Base-by-base conservation (phyloP, 805 yeast species). In the Lachancea waltii region DNA sequence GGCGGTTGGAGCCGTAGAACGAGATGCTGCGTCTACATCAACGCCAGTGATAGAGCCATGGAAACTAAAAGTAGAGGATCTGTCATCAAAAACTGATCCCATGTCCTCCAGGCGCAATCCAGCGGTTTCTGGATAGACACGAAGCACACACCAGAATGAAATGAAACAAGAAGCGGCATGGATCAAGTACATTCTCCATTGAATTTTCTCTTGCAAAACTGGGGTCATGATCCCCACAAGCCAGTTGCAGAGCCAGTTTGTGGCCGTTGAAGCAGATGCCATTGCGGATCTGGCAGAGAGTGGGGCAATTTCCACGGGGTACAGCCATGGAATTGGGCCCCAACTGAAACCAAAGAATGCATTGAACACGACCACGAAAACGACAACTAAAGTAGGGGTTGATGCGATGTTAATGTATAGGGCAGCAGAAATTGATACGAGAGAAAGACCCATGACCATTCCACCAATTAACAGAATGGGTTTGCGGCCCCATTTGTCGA, bases 261-360 rank as follows among this genome's bases (percentile, higher is more conserved):
- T 75, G 1, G 95, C 95, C 1, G 96, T 87, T 0, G 95, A 81
- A 45, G 85, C 65, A 2, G 95, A 85, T 0, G 95, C 94, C 42
- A 95, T 95, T 50, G 86, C 83, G 3, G 95, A 85, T 38, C 97
- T 73, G 8, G 86, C 85, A 14, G 80, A 69, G 45, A 84, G 73
- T 0, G 96, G 96, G 38, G 87, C 72, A 34, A 89, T 85, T 62
- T 85, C 95, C 44, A 85, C 81, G 49, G 89, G 85, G 58, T 81
- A 78, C 29, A 81, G 62, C 96, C 96, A 86, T 9, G 95, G 95
- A 38, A 87, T 79, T 3, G 95, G 95, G 7, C 96, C 97, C 95
- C 95, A 89, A 38, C 90, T 79, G 53, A 77, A 78, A 13, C 95
- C 96, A 63, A 87, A 87, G 3, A 79, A 77, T 1, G 94, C 84